Percentiles rank a stretch among this genome's conserved stretches.
These are phyloP conservation scores for Gossypium gossypioides DNA, from an alignment of 441 rosid species.

Conservation along the genomic window DNA sequence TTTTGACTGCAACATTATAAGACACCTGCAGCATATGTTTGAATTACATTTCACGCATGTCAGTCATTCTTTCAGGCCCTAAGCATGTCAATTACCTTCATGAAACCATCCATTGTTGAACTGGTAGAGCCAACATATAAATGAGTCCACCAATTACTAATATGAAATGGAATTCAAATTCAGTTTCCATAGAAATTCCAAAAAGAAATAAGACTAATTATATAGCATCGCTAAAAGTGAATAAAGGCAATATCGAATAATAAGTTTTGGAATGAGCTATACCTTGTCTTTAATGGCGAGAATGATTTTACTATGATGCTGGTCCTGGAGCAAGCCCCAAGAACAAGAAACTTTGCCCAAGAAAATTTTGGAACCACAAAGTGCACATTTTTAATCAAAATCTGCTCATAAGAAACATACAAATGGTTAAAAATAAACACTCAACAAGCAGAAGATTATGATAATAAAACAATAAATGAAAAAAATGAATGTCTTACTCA, in stretches of 20 bases:
- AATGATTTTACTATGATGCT: conserved; percentile 56
- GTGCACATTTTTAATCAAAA: conserved; percentile 67
- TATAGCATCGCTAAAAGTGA: not conserved
- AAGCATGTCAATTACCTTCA: conserved; percentile 10
- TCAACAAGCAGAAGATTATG: not conserved
- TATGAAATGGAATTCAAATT: not conserved
- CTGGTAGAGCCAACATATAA: not conserved
- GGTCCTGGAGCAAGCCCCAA: conserved; percentile 76
- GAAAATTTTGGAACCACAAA: conserved; percentile 62
- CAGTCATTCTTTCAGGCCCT: conserved; percentile 8
- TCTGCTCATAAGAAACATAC: conserved; percentile 27
- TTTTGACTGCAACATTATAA: conserved; percentile 30
- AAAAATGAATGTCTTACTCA: conserved; percentile 29
- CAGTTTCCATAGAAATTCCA: conserved; percentile 5
- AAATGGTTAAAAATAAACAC: not conserved
- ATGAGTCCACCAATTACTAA: not conserved
- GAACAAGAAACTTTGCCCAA: conserved; percentile 59
- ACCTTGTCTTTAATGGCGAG: conserved; percentile 78
- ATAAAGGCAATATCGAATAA: not conserved
- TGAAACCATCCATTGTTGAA: not conserved
- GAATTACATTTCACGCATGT: conserved; percentile 9
- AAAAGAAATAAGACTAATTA: not conserved
- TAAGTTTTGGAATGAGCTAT: conserved; percentile 13
- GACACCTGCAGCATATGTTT: conserved; percentile 50
- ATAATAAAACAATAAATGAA: not conserved